Base-by-base conservation (phyloP, 225 moss, liverwort and hornwort species). In the Straminergon stramineum region DNA sequence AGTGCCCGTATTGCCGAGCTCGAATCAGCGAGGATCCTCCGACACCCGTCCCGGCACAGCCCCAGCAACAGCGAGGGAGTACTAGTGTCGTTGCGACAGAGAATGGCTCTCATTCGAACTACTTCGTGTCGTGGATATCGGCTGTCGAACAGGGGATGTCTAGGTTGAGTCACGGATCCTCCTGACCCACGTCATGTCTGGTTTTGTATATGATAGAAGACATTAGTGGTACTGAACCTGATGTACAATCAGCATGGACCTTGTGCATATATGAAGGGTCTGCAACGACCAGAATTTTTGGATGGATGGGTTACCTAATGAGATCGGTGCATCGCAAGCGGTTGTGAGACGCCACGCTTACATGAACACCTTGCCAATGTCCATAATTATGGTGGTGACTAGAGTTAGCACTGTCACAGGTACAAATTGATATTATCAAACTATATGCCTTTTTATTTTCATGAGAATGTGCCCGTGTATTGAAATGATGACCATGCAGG, bases 1-100 rank as follows among this genome's bases (percentile, higher is more conserved):
- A 97, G 81, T 98, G 98, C 82, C 97, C 98, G 9, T 97, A 96
- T 86, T 98, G 97, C 92, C 92, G 97, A 89, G 96, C 96, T 56
- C 95, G 92, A 75, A 91, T 98, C 57, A 88, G 86, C 27, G 90
- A 89, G 87, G 89, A 82, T 37, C 77, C 88, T 74, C 67, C 77
- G 21, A 84, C 71, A 3, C 84, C 74, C 28, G 64, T 89, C 57
- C 85, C 57, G 52, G 82, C 77, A 51, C 91, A 85, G 74, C 64
- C 80, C 35, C 92, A 83, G 48, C 89, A 58, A 69, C 89, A 82
- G 90, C 90, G 90, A 68, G 88, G 85, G 73, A 85, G 87, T 88
- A 52, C 66, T 56, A 78, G 79, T 45, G 85, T 85, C 57, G 81
- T 53, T 55, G 87, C 90, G 78, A 77, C 90, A 76, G 88, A 91